Evolutionary conservation across 257 asterid species (phyloP), one percentile per base, ranked within the genome.

Genomic region (Primulina eburnea): DNA sequence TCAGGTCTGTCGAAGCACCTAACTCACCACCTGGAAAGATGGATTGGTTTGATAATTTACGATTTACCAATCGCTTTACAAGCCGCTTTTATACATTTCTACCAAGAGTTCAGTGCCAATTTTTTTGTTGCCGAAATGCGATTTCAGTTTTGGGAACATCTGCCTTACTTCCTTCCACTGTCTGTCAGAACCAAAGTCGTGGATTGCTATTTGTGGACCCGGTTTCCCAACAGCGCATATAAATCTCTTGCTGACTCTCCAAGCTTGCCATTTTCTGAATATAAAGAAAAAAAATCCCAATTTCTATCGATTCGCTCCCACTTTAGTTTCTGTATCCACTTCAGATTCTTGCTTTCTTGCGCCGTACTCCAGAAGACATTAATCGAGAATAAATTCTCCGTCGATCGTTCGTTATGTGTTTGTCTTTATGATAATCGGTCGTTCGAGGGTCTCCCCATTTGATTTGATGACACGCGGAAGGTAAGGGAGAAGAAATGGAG

Each of bases 401-500:
- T 69, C 75, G 60, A 38, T 62, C 33, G 60, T 62, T n/a, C 35
- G 69, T 65, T 52, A 4, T 50, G 1, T 18, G 6, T 43, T 4
- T 43, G 18, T 47, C 20, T 47, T 14, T n/a, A 10, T 64, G 33
- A 62, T 65, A 40, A 52, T 71, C 68, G 69, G 32, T 20, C 28
- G 33, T 66, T 56, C 35, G 21, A 29, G 62, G 28, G 78, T 24
- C 26, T 24, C 26, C 26, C 10, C 34, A 50, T 78, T 71, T 76
- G 68, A 75, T 65, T 79, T 9, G 12, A 18, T 64, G 33, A 56
- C 14, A 37, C 57, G 38, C 33, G 73, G 53, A 24, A 40, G 50
- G 30, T 16, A 9, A 28, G 21, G 60, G 29, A n/a, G 34, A 69
- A 40, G 65, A 21, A 29, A 90, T 90, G 97, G 97, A 88, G 89